These are phyloP conservation scores for Talaromyces stipitatus DNA, from an alignment of 495 filamentous ascomycete species.

Conservation along the genomic window DNA sequence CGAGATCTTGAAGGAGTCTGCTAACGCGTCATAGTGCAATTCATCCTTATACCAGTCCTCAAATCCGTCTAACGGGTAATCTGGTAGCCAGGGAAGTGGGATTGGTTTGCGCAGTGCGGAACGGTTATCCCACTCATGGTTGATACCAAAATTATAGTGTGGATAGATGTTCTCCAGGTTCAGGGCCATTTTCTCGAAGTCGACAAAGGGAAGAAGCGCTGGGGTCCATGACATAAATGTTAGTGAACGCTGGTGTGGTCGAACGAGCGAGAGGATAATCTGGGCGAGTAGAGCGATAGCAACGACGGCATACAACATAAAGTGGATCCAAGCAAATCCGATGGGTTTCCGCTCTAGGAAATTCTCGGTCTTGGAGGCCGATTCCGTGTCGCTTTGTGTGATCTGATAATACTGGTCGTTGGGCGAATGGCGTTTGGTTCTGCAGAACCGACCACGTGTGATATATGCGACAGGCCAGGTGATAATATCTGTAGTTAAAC, in stretches of 20 bases:
- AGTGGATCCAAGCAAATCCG: slow-evolving; percentile 7
- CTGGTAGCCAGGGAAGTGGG: slow-evolving; percentile 23
- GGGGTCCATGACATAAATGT: slow-evolving; percentile 19
- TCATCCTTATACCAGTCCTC: slow-evolving; percentile 24
- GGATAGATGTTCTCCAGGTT: background rate
- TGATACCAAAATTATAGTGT: slow-evolving; percentile 2
- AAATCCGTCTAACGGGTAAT: slow-evolving; percentile 20
- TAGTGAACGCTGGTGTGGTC: slow-evolving; percentile 14
- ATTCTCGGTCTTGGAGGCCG: slow-evolving; percentile 10
- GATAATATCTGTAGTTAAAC: background rate
- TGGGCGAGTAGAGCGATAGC: slow-evolving; percentile 11
- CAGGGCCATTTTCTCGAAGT: background rate
- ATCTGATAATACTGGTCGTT: background rate
- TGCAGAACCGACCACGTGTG: background rate
- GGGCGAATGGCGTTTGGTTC: background rate
- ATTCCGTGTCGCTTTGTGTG: slow-evolving; percentile 8
- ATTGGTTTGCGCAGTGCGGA: slow-evolving; percentile 18
- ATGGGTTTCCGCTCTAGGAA: slow-evolving; percentile 1
- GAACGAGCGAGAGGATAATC: slow-evolving; percentile 4
- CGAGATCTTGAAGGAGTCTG: slow-evolving; percentile 38
- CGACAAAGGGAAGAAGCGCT: slow-evolving; percentile 14
- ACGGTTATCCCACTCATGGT: slow-evolving; percentile 7
- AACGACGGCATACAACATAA: slow-evolving; percentile 11
- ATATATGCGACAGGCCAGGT: background rate
- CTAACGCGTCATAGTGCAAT: slow-evolving; percentile 28